Base-by-base conservation (phyloP, 371 early-diverging fungal species). In the Umbelopsis sp. region DNA sequence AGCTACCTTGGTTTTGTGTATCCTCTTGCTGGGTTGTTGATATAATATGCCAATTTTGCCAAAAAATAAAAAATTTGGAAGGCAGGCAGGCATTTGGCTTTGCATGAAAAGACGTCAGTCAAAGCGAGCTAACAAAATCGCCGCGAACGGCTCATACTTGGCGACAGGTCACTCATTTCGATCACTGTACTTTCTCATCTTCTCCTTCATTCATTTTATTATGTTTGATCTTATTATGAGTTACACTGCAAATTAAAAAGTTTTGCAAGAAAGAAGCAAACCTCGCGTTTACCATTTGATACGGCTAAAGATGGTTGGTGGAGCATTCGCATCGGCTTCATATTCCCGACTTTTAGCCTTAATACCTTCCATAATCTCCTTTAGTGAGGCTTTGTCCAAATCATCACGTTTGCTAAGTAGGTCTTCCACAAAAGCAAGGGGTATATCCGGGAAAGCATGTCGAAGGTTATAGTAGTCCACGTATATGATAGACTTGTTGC, bases 401-500 rank as follows among this genome's bases (percentile, higher is more conserved):
- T 96, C 95, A 70, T 93, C 94, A 32, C 94, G 79, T 69, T 88
- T 89, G 63, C 76, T 72, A 38, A 96, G 71, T 38, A 96, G 77
- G 69, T 90, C 89, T 73, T 95, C 94, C 4, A 95, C 82, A 73
- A 93, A 89, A 3, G 85, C 80, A 2, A 94, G 62, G 4, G 96
- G 94, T 20, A 94, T 77, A 75, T 96, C 97, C 6, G 91, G 92
- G 71, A 91, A 96, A 11, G 88, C 83, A 63, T 92, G 91, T 74
- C 89, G 86, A 51, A 95, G 71, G 1, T 87, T 71, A 70, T 91
- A 93, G 68, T 91, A 94, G 69, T 94, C 93, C 63, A 94, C 76
- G 71, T 89, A 93, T 4, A 93, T 82, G 76, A 89, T 85, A 32
- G 85, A 78, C 10, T 87, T 80, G 67, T 88, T 85, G 57, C 87